These are phyloP conservation scores for Cordyceps tenuipes DNA, from an alignment of 2,329 filamentous ascomycete genomes.

Conservation along the genomic window DNA sequence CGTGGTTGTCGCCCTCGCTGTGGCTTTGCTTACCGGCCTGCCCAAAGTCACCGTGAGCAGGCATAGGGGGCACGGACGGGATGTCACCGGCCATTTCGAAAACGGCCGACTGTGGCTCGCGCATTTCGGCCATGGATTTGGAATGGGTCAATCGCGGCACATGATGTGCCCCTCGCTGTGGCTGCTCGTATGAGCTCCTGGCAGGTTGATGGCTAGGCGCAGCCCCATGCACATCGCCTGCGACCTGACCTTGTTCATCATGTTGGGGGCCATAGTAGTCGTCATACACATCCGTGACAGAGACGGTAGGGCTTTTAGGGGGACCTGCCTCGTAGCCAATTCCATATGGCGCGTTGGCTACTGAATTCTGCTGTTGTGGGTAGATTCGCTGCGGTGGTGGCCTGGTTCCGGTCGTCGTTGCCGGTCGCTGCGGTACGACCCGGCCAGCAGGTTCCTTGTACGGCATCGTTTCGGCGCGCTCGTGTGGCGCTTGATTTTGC, in stretches of 20 bases:
- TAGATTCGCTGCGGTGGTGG: conserved; percentile 11
- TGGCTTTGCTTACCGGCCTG: conserved; percentile 13
- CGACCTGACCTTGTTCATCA: conserved; percentile 19
- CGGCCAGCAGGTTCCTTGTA: conserved; percentile 38
- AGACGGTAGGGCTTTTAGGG: neutral
- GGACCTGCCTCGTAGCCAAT: conserved; percentile 5
- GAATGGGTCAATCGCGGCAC: conserved; percentile 49
- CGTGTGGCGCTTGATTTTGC: conserved; percentile 23
- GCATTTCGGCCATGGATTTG: conserved; percentile 60
- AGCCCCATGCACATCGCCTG: conserved; percentile 1
- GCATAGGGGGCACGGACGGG: conserved; percentile 46
- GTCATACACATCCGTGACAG: conserved; percentile 18
- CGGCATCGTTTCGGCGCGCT: conserved; percentile 36
- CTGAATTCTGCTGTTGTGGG: conserved; percentile 11
- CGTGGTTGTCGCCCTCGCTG: conserved; percentile 20
- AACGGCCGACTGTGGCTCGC: conserved; percentile 56
- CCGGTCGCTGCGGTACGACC: conserved; percentile 42
- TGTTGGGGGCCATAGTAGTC: conserved; percentile 19
- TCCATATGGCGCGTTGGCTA: conserved; percentile 8
- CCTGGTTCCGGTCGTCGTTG: conserved; percentile 45
- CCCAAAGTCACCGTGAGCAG: conserved; percentile 23
- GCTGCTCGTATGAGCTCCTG: conserved; percentile 37
- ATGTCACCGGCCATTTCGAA: conserved; percentile 65
- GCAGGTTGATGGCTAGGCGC: conserved; percentile 18
- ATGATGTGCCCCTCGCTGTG: conserved; percentile 42